Base-by-base conservation (phyloP, 352 stramenopile species). In the Pythium volutum region DNA sequence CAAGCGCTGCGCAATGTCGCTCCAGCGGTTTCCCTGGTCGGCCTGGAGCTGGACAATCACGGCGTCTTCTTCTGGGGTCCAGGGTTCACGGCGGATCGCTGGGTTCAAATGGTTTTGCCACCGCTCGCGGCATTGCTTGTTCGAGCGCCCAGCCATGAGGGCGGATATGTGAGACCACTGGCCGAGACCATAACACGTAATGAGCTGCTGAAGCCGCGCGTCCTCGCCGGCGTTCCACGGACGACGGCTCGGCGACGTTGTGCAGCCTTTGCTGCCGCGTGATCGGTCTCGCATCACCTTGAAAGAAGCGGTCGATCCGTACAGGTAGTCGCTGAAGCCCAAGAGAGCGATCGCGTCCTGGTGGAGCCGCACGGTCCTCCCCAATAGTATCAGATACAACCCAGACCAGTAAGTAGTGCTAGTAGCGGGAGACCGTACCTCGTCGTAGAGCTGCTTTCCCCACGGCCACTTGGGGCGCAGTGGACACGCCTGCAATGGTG, bases 91-190 rank as follows among this genome's bases (percentile, higher is more conserved):
- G 33, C 89, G 62, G 42, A 98, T 87, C 50, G 88, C 93, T 26
- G 89, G 89, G 57, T 97, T 84, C 49, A 97, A 54, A 67, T 94
- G 86, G 69, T 96, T 96, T 68, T 92, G 79, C 89, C 89, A 97
- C 25, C 89, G 81, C 64, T 97, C 89, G 22, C 89, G 78, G 62
- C 89, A 97, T 57, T 97, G 89, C 70, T 97, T 97, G 11, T 84
- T 91, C 31, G 86, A 95, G 18, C 89, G 76, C 1, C 85, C 88
- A 0, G 81, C 78, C 38, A 97, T 95, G 18, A 79, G 80, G 52
- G 33, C 7, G 33, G 33, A 38, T 7, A 38, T 38, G 12, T 7
- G 7, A 12, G 33, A 14, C 33, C 33, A 38, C 33, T 38, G 33
- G 7, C 33, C 33, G 33, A 38, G 7, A 12, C 33, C 33, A 12